phyloP scores from a whole-genome alignment of 257 asterid species.

The Penstemon newberryi region DNA sequence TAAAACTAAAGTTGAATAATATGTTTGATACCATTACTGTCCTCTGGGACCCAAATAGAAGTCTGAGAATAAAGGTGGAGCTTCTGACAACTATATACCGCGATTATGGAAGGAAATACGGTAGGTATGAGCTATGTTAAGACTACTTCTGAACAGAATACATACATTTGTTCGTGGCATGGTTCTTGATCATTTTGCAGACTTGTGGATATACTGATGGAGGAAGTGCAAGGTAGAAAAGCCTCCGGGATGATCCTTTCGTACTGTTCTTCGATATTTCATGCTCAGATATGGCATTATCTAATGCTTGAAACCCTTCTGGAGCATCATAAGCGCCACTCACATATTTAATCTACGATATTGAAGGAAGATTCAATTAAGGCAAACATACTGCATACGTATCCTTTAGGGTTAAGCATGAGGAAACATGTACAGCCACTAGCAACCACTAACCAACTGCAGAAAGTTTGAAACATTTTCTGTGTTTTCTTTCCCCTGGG shows the following conservation, averaged over 20 bases:
- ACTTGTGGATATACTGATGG: conserved; percentile 98
- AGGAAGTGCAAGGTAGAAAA: conserved; percentile 97
- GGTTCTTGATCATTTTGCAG: conserved; percentile 84
- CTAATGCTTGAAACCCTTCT: conserved; percentile 82
- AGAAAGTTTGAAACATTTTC: conserved; percentile 61
- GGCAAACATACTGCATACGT: conserved; percentile 1
- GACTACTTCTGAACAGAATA: conserved; percentile 16
- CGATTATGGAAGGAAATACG: conserved; percentile 2
- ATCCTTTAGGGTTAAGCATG: conserved; percentile 4
- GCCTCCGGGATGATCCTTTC: conserved; percentile 87
- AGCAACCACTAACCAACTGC: conserved; percentile 68
- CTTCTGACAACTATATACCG: not conserved
- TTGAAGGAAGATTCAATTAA: conserved; percentile 2
- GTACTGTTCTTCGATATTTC: conserved; percentile 64
- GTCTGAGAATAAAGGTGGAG: not conserved
- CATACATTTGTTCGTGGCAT: conserved; percentile 77
- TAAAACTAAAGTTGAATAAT: not conserved
- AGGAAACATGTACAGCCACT: not conserved
- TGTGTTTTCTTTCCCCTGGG: conserved; percentile 52
- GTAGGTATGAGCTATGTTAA: not conserved
- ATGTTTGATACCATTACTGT: not conserved
- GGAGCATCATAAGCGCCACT: conserved; percentile 87
- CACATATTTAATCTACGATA: conserved; percentile 80
- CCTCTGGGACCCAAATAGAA: not conserved
- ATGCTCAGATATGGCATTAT: conserved; percentile 82